phyloP scores from a whole-genome alignment of 768 basidiomycete genomes.

The Psilocybe subaeruginosa region DNA sequence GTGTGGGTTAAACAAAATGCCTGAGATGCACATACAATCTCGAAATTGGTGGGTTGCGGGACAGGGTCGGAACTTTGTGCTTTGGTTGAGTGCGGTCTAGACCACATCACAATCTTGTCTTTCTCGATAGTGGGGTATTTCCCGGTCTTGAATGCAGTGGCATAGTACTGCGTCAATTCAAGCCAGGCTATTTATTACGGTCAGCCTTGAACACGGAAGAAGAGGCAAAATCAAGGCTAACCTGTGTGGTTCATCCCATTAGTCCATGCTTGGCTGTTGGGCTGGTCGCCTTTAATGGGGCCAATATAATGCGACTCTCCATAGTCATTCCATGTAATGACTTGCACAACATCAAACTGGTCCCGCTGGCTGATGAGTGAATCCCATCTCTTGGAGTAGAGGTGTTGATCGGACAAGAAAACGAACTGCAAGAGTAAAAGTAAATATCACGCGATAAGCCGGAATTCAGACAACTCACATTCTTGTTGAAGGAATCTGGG shows the following conservation, averaged over 20 bases:
- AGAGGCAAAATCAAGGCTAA: slow-evolving; percentile 20
- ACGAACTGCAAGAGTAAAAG: slow-evolving; percentile 46
- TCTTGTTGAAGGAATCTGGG: slow-evolving; percentile 69
- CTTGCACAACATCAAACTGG: slow-evolving; percentile 60
- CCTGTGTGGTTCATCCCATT: slow-evolving; percentile 63
- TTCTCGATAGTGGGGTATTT: slow-evolving; percentile 55
- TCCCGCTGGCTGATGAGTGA: slow-evolving; percentile 57
- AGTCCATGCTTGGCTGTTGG: slow-evolving; percentile 75
- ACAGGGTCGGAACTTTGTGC: slow-evolving; percentile 60
- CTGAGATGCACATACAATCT: slow-evolving; percentile 47
- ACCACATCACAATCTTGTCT: slow-evolving; percentile 71
- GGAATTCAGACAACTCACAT: slow-evolving; percentile 41
- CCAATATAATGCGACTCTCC: slow-evolving; percentile 83
- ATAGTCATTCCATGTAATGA: slow-evolving; percentile 75
- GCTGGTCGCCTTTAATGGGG: slow-evolving; percentile 74
- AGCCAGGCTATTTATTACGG: slow-evolving; percentile 54
- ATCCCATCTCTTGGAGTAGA: slow-evolving; percentile 73
- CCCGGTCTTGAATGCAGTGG: slow-evolving; percentile 74
- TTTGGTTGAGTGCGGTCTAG: slow-evolving; percentile 62
- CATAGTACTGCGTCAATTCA: slow-evolving; percentile 65
- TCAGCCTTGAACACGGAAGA: slow-evolving; percentile 8
- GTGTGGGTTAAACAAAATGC: slow-evolving; percentile 18
- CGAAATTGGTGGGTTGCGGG: slow-evolving; percentile 56
- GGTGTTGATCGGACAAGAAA: slow-evolving; percentile 68
- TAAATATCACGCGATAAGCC: background rate